phyloP scores from a whole-genome alignment of 2,329 filamentous ascomycete species.

The Fusarium agapanthi region DNA sequence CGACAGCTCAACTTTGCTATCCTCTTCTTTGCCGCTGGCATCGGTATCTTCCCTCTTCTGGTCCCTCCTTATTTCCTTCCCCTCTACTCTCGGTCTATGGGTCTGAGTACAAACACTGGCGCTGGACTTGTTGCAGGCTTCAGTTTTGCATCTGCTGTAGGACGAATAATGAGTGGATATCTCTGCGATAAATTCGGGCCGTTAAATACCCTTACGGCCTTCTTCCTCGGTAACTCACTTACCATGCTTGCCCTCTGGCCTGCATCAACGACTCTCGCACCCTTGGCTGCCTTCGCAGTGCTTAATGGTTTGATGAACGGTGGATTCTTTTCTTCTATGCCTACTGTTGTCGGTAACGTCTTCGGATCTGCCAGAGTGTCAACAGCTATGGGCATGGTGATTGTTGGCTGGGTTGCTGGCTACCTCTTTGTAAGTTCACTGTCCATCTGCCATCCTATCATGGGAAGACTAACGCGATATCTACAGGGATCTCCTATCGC shows the following conservation, averaged over 20 bases:
- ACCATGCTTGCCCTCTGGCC: slow-evolving; percentile 72
- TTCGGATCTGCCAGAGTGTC: slow-evolving; percentile 64
- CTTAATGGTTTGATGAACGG: slow-evolving; percentile 69
- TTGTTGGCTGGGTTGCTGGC: slow-evolving; percentile 67
- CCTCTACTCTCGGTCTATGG: slow-evolving; percentile 63
- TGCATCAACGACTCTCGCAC: slow-evolving; percentile 61
- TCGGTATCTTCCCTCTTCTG: slow-evolving; percentile 68
- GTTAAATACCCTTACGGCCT: slow-evolving; percentile 62
- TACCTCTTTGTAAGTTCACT: slow-evolving; percentile 63
- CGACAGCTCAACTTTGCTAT: slow-evolving; percentile 59
- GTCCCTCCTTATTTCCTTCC: slow-evolving; percentile 70
- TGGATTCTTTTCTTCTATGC: slow-evolving; percentile 71
- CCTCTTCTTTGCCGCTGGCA: slow-evolving; percentile 62
- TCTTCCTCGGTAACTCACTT: slow-evolving; percentile 60
- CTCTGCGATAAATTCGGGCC: slow-evolving; percentile 63
- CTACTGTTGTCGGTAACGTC: slow-evolving; percentile 67
- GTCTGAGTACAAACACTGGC: slow-evolving; percentile 60
- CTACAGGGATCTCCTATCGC: slow-evolving; percentile 57
- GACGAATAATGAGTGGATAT: slow-evolving; percentile 63
- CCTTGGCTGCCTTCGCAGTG: slow-evolving; percentile 64
- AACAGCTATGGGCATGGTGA: slow-evolving; percentile 69
- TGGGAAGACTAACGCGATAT: neutral
- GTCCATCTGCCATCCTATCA: fast-evolving
- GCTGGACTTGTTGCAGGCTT: slow-evolving; percentile 69
- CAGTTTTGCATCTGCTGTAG: slow-evolving; percentile 67